Conservation (phyloP, 2,329 filamentous ascomycete genomes). For the Alternaria brassicicola region DNA sequence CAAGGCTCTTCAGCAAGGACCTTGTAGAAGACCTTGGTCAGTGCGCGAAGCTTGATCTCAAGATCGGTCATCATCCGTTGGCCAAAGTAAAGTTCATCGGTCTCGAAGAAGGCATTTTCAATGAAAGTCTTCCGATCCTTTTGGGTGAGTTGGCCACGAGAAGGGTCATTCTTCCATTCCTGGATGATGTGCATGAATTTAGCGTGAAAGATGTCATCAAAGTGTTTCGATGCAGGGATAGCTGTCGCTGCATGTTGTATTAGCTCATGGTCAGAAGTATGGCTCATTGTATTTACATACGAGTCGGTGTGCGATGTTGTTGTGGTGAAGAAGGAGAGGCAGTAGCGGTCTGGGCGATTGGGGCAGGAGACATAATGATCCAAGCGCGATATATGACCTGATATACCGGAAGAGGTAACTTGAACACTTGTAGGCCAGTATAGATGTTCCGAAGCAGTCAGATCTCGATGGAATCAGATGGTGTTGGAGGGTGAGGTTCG, state of each 20-base stretch:
- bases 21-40: slow-evolving; percentile 48
- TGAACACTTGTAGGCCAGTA: slow-evolving; percentile 4
- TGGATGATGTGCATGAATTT: slow-evolving; percentile 45
- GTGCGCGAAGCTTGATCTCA: slow-evolving; percentile 45
- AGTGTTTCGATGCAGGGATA: slow-evolving; percentile 28
- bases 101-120: slow-evolving; percentile 37
- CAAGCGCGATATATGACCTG: slow-evolving; percentile 33
- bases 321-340: slow-evolving; percentile 29
- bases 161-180: slow-evolving; percentile 40
- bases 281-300: slow-evolving; percentile 15
- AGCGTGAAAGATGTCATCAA: slow-evolving; percentile 45
- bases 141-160: slow-evolving; percentile 35
- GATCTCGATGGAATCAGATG: slow-evolving; percentile 35
- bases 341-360: slow-evolving; percentile 31
- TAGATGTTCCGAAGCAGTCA: slow-evolving; percentile 1
- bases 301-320: slow-evolving; percentile 18
- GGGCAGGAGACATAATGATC: slow-evolving; percentile 45
- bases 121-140: slow-evolving; percentile 45
- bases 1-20: slow-evolving; percentile 48
- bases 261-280: slow-evolving; percentile 4
- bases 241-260: slow-evolving; percentile 18
- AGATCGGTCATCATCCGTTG: slow-evolving; percentile 35
- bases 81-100: slow-evolving; percentile 41
- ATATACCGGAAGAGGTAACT: slow-evolving; percentile 27
- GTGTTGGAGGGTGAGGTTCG: slow-evolving; percentile 23